phyloP scores from a whole-genome alignment of 140 eudicot species.

The Bidens hawaiensis region DNA sequence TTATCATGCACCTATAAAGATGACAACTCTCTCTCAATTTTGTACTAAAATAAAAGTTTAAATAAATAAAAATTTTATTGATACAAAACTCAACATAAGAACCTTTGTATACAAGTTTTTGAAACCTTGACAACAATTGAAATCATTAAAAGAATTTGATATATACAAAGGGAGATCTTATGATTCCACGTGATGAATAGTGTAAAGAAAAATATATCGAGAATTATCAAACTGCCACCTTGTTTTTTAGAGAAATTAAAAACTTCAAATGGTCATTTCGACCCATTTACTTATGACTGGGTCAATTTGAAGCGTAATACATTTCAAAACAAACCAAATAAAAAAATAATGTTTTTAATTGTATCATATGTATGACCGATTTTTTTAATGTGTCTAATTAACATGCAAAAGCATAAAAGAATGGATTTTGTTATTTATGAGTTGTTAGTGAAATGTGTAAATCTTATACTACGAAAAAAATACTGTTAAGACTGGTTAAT shows the following conservation, averaged over 20 bases:
- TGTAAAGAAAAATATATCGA: not conserved
- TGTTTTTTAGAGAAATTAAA: not conserved
- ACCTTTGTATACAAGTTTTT: not conserved
- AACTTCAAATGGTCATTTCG: not conserved
- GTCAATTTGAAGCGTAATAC: not conserved
- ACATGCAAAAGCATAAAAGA: too few species aligned
- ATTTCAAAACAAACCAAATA: not conserved
- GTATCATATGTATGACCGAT: too few species aligned
- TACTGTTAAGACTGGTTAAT: too few species aligned
- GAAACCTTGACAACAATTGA: not conserved
- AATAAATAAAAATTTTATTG: not conserved
- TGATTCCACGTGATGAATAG: not conserved
- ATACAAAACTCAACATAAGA: not conserved
- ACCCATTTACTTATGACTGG: constrained; percentile 1
- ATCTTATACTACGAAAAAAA: too few species aligned
- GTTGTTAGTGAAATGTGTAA: too few species aligned
- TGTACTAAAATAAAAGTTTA: not conserved
- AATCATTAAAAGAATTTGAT: not conserved
- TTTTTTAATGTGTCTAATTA: too few species aligned
- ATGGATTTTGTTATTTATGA: too few species aligned
- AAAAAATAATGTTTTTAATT: too few species aligned
- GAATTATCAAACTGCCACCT: not conserved
- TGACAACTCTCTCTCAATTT: not conserved
- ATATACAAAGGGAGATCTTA: not conserved
- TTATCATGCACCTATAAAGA: constrained; percentile 88